A percentile compares a stretch with the other conserved stretches of the same genome.
phyloP scores from a whole-genome alignment of 163 green algal species.

The Coccomyxa subellipsoidea region DNA sequence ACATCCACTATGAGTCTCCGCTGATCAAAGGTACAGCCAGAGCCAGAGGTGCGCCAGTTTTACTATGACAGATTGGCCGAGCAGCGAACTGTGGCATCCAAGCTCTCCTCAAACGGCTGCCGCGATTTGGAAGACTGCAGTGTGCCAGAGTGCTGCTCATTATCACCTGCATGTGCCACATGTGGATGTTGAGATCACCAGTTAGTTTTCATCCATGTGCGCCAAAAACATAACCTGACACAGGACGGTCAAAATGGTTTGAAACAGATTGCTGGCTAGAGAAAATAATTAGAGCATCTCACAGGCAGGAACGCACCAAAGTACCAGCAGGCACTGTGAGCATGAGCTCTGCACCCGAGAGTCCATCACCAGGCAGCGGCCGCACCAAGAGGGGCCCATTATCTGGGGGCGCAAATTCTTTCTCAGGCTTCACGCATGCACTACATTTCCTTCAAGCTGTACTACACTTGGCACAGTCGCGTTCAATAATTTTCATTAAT shows the following conservation, averaged over 20 bases:
- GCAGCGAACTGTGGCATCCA: conserved; percentile 51
- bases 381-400: neutral
- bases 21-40: conserved; percentile 2
- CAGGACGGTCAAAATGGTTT: too few species aligned
- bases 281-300: too few species aligned
- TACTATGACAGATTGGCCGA: conserved; percentile 6
- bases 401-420: neutral
- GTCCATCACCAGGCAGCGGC: neutral
- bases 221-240: too few species aligned
- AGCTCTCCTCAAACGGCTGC: conserved; percentile 18
- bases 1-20: neutral
- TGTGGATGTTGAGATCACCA: too few species aligned
- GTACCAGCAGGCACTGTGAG: neutral
- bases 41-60: neutral
- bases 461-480: too few species aligned
- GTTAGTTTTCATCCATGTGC: neutral
- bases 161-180: conserved; percentile 6
- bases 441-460: neutral
- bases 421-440: neutral
- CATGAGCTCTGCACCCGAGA: neutral
- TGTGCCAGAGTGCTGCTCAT: conserved; percentile 30
- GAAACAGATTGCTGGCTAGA: too few species aligned
- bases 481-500: too few species aligned
- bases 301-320: neutral
- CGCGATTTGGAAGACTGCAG: conserved; percentile 34